Conservation (phyloP, 306 rosid genomes). For the Casuarina glauca region DNA sequence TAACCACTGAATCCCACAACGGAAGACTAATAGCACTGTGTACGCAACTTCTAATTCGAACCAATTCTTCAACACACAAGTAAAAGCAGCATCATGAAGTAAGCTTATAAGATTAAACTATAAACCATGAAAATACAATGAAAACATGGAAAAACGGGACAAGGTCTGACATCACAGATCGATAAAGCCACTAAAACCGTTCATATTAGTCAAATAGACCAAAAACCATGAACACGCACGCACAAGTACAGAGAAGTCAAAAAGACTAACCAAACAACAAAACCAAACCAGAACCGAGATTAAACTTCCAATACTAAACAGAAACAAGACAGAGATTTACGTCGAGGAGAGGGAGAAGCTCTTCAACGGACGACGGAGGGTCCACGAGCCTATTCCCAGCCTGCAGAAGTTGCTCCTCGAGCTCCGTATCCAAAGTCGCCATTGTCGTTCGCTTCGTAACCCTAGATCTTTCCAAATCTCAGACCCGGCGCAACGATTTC, state of each 20-base stretch:
- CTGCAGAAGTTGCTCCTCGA: constrained; percentile 61
- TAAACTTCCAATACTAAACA: background rate
- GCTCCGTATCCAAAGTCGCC: constrained; percentile 59
- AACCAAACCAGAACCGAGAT: too few relatives aligned
- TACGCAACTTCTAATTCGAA: background rate
- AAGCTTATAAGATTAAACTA: background rate
- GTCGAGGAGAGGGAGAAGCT: constrained; percentile 71
- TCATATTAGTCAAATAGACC: background rate
- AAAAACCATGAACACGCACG: constrained; percentile 1
- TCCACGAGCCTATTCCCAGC: constrained; percentile 70
- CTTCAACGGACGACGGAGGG: constrained; percentile 68
- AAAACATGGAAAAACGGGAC: background rate
- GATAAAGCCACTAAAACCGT: background rate
- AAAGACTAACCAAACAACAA: background rate
- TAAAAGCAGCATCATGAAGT: background rate
- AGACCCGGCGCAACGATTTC: constrained; percentile 30
- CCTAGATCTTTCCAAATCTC: constrained; percentile 51
- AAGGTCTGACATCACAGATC: constrained; percentile 12
- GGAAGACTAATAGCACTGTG: background rate
- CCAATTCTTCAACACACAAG: too few relatives aligned
- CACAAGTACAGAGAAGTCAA: background rate
- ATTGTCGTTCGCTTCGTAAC: constrained; percentile 31
- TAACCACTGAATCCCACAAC: background rate
- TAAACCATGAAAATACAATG: background rate
- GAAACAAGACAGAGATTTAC: constrained; percentile 41